Evolutionary conservation across 2,329 filamentous ascomycete species (phyloP).

Genomic region (Claviceps africana): DNA sequence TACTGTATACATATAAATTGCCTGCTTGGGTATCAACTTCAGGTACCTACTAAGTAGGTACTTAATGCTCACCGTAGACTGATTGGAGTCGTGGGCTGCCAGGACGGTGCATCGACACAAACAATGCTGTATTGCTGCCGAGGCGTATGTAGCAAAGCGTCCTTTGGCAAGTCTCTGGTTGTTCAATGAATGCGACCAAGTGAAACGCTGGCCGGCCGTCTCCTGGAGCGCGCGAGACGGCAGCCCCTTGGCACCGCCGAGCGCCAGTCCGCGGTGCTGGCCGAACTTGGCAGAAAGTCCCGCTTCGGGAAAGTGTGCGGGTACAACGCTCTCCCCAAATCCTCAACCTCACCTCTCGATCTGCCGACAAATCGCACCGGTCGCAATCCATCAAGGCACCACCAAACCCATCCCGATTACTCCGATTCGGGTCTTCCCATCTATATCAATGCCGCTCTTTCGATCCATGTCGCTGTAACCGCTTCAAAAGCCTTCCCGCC

Average conservation of each 20-base stretch:
- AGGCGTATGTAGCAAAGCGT: not conserved
- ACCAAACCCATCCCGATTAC: slow-evolving; percentile 26
- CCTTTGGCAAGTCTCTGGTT: not conserved
- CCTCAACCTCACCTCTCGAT: slow-evolving; percentile 43
- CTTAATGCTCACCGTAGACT: not conserved
- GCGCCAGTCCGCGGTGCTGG: slow-evolving; percentile 6
- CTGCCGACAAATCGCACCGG: slow-evolving; percentile 34
- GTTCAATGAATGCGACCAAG: not conserved
- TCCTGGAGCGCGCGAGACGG: not conserved
- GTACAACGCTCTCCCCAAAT: slow-evolving; percentile 26
- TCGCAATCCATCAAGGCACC: slow-evolving; percentile 38
- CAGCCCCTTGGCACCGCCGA: slow-evolving; percentile 8
- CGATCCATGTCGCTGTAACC: slow-evolving; percentile 35
- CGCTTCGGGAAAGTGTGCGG: slow-evolving; percentile 23
- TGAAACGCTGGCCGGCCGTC: not conserved
- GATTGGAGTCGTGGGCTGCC: not conserved
- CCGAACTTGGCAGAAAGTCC: slow-evolving; percentile 15
- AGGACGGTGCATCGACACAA: not conserved
- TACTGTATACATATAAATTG: too few species aligned
- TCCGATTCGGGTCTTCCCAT: slow-evolving; percentile 30
- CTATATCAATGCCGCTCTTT: slow-evolving; percentile 39
- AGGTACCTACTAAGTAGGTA: too few species aligned
- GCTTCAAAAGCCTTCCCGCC: slow-evolving; percentile 29
- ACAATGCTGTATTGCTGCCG: not conserved
- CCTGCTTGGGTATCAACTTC: too few species aligned